phyloP scores from a whole-genome alignment of 1,139 yeast species.

The Debaryomycetaceae sp. region DNA sequence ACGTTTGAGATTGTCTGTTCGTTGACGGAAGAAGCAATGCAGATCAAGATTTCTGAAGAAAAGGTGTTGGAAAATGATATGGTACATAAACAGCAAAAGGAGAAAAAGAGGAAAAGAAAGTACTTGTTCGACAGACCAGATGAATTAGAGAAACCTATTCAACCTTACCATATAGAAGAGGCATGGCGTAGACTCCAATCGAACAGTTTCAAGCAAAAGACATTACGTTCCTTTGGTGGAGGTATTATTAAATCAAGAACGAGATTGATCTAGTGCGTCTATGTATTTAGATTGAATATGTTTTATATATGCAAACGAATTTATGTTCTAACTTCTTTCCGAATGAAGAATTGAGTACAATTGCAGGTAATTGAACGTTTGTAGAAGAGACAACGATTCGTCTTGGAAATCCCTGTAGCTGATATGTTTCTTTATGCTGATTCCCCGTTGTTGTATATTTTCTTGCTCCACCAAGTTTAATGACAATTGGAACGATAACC shows the following conservation, averaged over 20 bases:
- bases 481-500: slow-evolving; percentile 33
- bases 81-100: slow-evolving; percentile 18
- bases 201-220: slow-evolving; percentile 56
- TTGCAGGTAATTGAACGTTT: slow-evolving; percentile 8
- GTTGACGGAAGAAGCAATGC: slow-evolving; percentile 86
- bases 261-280: slow-evolving; percentile 27
- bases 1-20: slow-evolving; percentile 97
- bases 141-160: slow-evolving; percentile 76
- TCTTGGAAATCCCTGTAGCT: slow-evolving; percentile 38
- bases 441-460: slow-evolving; percentile 11
- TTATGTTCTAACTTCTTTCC: neutral
- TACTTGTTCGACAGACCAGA: slow-evolving; percentile 90
- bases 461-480: slow-evolving; percentile 25
- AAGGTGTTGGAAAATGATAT: slow-evolving; percentile 31
- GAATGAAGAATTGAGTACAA: neutral
- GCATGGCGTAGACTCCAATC: slow-evolving; percentile 86
- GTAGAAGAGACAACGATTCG: slow-evolving; percentile 10
- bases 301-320: neutral
- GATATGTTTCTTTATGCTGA: slow-evolving; percentile 28
- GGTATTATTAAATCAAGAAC: slow-evolving; percentile 52
- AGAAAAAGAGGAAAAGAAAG: slow-evolving; percentile 42
- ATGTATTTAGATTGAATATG: neutral
- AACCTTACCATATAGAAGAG: slow-evolving; percentile 82
- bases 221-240: slow-evolving; percentile 73
- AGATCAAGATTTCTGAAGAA: slow-evolving; percentile 71